Conservation (phyloP, 495 filamentous ascomycete genomes). For the Penicillium bovifimosum region DNA sequence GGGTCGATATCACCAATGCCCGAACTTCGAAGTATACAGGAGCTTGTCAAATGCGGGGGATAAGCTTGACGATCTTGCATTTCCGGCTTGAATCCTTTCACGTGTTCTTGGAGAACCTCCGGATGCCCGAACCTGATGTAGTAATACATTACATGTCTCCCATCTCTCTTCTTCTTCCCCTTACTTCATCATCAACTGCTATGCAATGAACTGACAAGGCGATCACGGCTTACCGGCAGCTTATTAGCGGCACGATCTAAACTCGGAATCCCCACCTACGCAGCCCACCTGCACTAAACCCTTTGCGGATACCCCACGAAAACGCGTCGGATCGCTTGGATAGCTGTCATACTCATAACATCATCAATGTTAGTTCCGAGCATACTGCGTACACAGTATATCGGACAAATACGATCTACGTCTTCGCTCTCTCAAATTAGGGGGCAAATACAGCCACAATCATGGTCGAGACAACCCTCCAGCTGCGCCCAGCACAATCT, state of each 20-base stretch:
- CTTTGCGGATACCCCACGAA: slow-evolving; percentile 19
- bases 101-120: neutral
- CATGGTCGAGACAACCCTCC: neutral
- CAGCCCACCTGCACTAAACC: slow-evolving; percentile 14
- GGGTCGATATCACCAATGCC: neutral
- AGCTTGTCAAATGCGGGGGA: slow-evolving; percentile 11
- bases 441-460: too few species aligned
- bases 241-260: slow-evolving; percentile 22
- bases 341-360: too few species aligned
- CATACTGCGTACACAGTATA: too few species aligned
- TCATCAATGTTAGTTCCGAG: too few species aligned
- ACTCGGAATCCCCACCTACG: slow-evolving; percentile 18
- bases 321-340: slow-evolving; percentile 26
- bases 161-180: neutral
- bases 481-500: neutral
- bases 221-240: neutral
- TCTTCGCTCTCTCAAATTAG: too few species aligned
- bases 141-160: too few species aligned
- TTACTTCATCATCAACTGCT: slow-evolving; percentile 2
- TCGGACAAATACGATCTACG: neutral
- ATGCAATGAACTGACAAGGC: neutral
- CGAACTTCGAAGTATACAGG: neutral
- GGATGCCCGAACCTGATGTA: neutral
- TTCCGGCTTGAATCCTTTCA: neutral
- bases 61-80: neutral